These are phyloP conservation scores for Aspergillus sclerotialis DNA, from an alignment of 2,329 filamentous ascomycete species.

Conservation along the genomic window DNA sequence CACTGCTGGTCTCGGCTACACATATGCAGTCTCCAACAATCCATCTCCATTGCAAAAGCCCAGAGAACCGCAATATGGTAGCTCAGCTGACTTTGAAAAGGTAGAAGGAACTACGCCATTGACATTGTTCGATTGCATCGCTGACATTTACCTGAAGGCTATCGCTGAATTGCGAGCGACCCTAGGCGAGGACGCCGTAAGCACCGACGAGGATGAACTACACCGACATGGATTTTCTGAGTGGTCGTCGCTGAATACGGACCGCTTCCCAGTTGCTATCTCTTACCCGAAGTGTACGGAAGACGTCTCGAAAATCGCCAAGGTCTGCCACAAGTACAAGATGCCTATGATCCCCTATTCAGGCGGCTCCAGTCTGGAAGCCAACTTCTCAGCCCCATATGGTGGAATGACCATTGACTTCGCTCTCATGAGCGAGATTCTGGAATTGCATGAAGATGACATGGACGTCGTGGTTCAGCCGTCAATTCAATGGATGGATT, in stretches of 20 bases:
- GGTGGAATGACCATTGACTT: slow-evolving; percentile 90
- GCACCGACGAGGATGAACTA: slow-evolving; percentile 57
- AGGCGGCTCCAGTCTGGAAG: slow-evolving; percentile 79
- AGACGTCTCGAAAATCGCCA: slow-evolving; percentile 57
- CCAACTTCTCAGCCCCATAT: slow-evolving; percentile 80
- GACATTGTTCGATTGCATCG: not conserved
- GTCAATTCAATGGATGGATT: slow-evolving; percentile 81
- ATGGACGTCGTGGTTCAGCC: slow-evolving; percentile 93
- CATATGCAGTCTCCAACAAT: slow-evolving; percentile 39
- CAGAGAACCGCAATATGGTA: slow-evolving; percentile 30
- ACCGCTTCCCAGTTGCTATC: slow-evolving; percentile 57
- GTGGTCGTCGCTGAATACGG: slow-evolving; percentile 63
- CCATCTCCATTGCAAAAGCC: slow-evolving; percentile 10
- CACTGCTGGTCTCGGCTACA: slow-evolving; percentile 47
- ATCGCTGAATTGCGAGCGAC: slow-evolving; percentile 47
- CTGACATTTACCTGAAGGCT: slow-evolving; percentile 36
- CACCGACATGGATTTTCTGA: slow-evolving; percentile 62
- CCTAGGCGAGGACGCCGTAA: slow-evolving; percentile 55
- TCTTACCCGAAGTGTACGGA: slow-evolving; percentile 58
- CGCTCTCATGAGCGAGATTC: slow-evolving; percentile 73
- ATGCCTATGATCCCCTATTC: slow-evolving; percentile 84
- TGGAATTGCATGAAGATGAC: slow-evolving; percentile 74
- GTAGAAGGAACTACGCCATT: slow-evolving; percentile 11
- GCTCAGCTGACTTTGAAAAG: slow-evolving; percentile 32
- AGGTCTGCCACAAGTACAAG: slow-evolving; percentile 69